Percentiles rank a stretch among this genome's conserved stretches.
phyloP scores from a whole-genome alignment of 306 rosid genomes.

The Lotus japonicus region DNA sequence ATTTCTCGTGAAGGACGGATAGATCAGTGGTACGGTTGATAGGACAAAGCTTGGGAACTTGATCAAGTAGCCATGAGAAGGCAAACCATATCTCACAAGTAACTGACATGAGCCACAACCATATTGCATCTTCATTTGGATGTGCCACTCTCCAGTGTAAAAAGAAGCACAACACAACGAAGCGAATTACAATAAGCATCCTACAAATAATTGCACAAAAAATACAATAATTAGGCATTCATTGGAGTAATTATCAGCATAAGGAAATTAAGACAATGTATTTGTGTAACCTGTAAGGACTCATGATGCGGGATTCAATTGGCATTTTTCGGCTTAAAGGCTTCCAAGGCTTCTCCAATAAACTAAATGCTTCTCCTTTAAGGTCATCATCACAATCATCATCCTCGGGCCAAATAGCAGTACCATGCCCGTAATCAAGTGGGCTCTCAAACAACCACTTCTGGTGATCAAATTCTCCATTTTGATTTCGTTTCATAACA shows the following conservation, averaged over 20 bases:
- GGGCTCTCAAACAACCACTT: conserved; percentile 71
- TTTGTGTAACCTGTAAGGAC: conserved; percentile 65
- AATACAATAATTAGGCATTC: background rate
- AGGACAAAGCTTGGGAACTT: conserved; percentile 37
- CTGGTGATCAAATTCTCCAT: conserved; percentile 87
- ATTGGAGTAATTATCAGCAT: too few species aligned
- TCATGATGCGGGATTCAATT: conserved; percentile 49
- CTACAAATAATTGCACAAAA: conserved; percentile 15
- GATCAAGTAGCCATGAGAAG: conserved; percentile 49
- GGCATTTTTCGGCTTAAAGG: conserved; percentile 58
- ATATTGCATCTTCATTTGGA: conserved; percentile 58
- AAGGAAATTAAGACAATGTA: background rate
- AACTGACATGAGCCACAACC: conserved; percentile 49
- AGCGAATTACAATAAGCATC: conserved; percentile 50
- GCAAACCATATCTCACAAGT: conserved; percentile 50
- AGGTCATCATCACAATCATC: conserved; percentile 31
- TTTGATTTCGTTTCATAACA: conserved; percentile 74
- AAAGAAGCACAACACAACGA: conserved; percentile 55
- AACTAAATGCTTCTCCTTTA: conserved; percentile 29
- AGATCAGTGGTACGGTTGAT: conserved; percentile 42
- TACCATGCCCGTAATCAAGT: too few species aligned
- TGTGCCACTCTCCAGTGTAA: conserved; percentile 64
- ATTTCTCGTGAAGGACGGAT: conserved; percentile 36
- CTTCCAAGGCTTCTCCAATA: conserved; percentile 63
- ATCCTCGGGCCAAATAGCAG: background rate